phyloP scores from a whole-genome alignment of 768 basidiomycete genomes.

The Hericium erinaceus region DNA sequence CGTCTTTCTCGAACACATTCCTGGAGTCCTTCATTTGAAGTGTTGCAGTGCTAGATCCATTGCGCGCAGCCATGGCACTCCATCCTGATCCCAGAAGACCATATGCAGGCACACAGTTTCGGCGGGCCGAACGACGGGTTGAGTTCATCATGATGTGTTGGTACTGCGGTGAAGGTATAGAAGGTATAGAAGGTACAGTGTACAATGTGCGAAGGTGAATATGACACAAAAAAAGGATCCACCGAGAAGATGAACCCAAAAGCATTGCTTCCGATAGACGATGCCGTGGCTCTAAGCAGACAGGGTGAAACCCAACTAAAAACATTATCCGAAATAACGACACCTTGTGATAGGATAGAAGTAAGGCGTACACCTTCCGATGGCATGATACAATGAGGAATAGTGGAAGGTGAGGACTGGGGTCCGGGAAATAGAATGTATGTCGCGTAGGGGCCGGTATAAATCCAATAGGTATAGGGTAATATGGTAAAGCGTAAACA shows the following conservation, averaged over 20 bases:
- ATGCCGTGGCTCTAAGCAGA: background rate
- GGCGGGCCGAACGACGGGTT: no score
- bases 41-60: no score
- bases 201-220: background rate
- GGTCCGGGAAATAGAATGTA: background rate
- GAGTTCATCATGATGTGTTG: no score
- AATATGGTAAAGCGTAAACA: background rate
- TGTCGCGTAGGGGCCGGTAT: background rate
- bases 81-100: no score
- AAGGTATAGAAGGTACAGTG: background rate
- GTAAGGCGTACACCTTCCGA: background rate
- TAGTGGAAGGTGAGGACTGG: background rate
- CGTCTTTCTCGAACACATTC: no score
- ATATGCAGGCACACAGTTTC: no score
- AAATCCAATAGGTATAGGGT: conserved; percentile 1
- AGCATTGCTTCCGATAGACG: background rate
- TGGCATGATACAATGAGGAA: background rate
- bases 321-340: background rate
- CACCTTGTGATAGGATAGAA: background rate
- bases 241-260: background rate
- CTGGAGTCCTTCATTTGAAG: no score
- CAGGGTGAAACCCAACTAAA: background rate
- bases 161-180: no score
- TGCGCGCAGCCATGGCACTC: no score
- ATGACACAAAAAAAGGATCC: background rate